Conservation (phyloP, 225 moss, liverwort and hornwort genomes). For the Pseudisothecium myosuroides region DNA sequence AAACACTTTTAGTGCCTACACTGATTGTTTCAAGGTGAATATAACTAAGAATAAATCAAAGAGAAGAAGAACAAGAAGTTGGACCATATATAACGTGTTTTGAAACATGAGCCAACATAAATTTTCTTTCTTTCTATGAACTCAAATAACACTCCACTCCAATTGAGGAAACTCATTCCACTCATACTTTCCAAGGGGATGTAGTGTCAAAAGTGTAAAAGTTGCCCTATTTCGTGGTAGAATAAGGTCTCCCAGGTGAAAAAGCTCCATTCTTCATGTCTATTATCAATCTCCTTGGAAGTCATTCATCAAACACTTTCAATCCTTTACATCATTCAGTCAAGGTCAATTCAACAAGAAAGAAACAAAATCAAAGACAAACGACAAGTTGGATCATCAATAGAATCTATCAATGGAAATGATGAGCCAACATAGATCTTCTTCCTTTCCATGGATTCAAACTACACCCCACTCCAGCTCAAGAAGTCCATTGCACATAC, state of each 20-base stretch:
- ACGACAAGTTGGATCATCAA: not conserved
- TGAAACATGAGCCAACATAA: not conserved
- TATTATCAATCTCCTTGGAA: not conserved
- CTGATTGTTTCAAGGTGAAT: not conserved
- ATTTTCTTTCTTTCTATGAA: not conserved
- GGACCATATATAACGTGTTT: not conserved
- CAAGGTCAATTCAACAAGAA: not conserved
- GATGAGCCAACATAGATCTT: too few species aligned
- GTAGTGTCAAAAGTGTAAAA: not conserved
- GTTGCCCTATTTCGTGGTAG: accelerated
- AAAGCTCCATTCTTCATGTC: not conserved
- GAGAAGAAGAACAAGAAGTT: not conserved
- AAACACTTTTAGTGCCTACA: accelerated
- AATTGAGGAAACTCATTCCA: accelerated
- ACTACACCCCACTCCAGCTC: not conserved
- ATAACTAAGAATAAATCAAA: not conserved
- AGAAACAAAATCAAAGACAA: not conserved
- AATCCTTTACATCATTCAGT: not conserved
- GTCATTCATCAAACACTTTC: not conserved
- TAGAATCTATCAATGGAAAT: not conserved
- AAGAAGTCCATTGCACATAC: not conserved
- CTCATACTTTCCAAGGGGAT: not conserved
- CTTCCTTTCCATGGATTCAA: not conserved
- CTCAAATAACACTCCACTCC: not conserved
- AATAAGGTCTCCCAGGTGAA: accelerated